phyloP scores from a whole-genome alignment of 352 stramenopile species.

The Phytophthora foliorum region DNA sequence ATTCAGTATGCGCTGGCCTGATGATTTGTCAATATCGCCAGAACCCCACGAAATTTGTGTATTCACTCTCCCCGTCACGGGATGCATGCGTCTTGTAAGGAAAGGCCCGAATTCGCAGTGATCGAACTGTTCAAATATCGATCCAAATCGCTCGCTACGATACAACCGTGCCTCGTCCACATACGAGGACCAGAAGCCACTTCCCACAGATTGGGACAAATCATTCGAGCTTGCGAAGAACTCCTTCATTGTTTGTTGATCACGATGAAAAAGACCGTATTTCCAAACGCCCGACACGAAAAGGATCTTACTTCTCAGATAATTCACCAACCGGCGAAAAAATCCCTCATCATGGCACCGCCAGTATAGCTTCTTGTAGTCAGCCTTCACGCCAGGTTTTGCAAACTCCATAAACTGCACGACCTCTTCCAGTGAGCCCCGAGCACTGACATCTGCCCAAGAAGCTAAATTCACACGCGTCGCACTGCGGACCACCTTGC shows the following conservation, averaged over 20 bases:
- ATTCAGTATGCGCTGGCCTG: constrained; percentile 47
- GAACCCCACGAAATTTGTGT: constrained; percentile 7
- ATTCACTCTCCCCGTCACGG: constrained; percentile 32
- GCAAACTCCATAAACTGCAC: constrained; percentile 37
- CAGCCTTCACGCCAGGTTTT: constrained; percentile 38
- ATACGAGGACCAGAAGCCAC: constrained; percentile 43
- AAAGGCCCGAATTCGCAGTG: constrained; percentile 64
- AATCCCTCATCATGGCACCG: constrained; percentile 52
- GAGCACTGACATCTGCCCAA: constrained; percentile 64
- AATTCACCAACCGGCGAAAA: constrained; percentile 43
- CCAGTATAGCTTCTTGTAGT: constrained; percentile 51
- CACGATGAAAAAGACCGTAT: constrained; percentile 58
- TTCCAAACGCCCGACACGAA: constrained; percentile 59
- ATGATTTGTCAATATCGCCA: constrained; percentile 4
- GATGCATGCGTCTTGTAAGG: constrained; percentile 51
- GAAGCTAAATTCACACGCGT: constrained; percentile 60
- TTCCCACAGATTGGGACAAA: constrained; percentile 36
- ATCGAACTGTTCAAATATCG: constrained; percentile 41
- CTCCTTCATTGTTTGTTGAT: constrained; percentile 50
- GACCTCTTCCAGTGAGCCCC: constrained; percentile 58
- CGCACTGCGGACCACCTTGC: constrained; percentile 40
- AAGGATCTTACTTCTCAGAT: constrained; percentile 49
- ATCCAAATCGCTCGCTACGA: constrained; percentile 37
- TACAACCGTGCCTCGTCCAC: constrained; percentile 37
- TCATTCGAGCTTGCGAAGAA: constrained; percentile 27